Conservation (phyloP, 2,329 filamentous ascomycete genomes). For the Periconia sp. region DNA sequence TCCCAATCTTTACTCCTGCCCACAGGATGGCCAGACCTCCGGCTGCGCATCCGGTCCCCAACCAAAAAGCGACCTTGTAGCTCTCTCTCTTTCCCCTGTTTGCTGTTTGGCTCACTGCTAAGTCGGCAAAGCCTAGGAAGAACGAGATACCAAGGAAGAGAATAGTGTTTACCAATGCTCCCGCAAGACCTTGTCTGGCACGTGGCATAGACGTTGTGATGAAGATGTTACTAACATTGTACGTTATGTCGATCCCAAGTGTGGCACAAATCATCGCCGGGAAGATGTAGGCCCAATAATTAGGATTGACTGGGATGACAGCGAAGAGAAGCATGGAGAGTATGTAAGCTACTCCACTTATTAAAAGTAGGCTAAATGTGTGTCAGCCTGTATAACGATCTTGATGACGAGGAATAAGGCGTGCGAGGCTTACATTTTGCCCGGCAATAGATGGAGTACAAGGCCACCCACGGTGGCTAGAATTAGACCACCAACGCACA, state of each 20-base stretch:
- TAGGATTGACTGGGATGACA: conserved; percentile 38
- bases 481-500: conserved; percentile 44
- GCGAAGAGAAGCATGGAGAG: conserved; percentile 41
- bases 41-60: conserved; percentile 36
- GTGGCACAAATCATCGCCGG: conserved; percentile 53
- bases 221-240: conserved; percentile 47
- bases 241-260: conserved; percentile 45
- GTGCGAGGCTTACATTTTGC: conserved; percentile 25
- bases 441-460: conserved; percentile 42
- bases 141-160: conserved; percentile 46
- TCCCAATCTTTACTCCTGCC: conserved; percentile 44
- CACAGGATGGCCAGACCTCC: conserved; percentile 43
- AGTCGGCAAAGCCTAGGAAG: conserved; percentile 43
- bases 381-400: too few species aligned
- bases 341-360: conserved; percentile 40
- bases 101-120: conserved; percentile 41
- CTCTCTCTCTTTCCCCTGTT: conserved; percentile 34
- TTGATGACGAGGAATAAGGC: too few species aligned
- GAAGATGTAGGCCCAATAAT: conserved; percentile 47
- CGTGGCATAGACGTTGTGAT: conserved; percentile 44
- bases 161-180: conserved; percentile 43
- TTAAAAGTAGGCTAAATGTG: conserved; percentile 31
- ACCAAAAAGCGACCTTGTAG: conserved; percentile 47
- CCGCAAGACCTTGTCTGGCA: conserved; percentile 42
- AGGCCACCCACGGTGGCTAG: conserved; percentile 41